These are phyloP conservation scores for Mycena citricolor DNA, from an alignment of 1,284 basidiomycete genomes.

Conservation along the genomic window DNA sequence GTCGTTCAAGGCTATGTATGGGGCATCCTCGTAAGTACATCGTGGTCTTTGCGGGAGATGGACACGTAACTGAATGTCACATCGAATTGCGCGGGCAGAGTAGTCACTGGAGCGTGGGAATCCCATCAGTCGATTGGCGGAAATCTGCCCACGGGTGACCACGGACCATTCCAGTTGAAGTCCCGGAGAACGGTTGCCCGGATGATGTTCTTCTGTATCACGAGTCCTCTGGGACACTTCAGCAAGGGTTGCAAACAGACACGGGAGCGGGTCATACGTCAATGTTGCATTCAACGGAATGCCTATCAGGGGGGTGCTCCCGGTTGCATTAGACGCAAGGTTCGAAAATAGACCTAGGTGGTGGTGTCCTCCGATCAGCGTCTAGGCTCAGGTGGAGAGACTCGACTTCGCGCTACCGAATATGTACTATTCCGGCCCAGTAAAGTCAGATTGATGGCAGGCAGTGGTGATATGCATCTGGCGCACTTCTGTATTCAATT, in stretches of 20 bases:
- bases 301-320: constrained; percentile 3
- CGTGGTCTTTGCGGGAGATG: background rate
- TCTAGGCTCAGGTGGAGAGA: no score
- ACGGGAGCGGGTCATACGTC: background rate
- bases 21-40: constrained; percentile 1
- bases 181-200: background rate
- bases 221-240: background rate
- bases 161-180: constrained; percentile 7
- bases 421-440: background rate
- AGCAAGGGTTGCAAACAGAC: background rate
- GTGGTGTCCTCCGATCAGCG: no score
- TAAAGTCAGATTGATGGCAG: background rate
- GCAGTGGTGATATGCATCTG: background rate
- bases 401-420: no score
- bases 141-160: no score
- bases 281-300: constrained; percentile 2
- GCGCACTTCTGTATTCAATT: constrained; percentile 12
- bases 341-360: constrained; percentile 5
- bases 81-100: background rate
- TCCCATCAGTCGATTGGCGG: background rate
- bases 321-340: background rate
- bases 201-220: background rate
- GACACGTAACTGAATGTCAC: constrained; percentile 6
- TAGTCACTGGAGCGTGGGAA: background rate
- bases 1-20: background rate